Evolutionary conservation across 768 basidiomycete species (phyloP), one percentile per base, ranked within the genome.

Genomic region (Termitomyces eurrhizus): DNA sequence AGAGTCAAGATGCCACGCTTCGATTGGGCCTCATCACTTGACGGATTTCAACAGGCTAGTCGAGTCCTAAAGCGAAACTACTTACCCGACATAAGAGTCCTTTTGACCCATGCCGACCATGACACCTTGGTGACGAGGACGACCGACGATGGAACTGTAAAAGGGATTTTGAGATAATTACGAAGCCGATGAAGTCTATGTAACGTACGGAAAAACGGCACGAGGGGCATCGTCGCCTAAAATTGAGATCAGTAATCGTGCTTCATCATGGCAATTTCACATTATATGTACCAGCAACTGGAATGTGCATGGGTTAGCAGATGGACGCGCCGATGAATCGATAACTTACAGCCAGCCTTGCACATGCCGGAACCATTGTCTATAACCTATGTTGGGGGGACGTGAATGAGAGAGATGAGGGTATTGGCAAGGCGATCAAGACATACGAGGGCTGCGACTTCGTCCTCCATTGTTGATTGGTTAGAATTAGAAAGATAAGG

Each of bases 311-410:
- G 62, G 39, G 59, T 68, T 52, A 70, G 65, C 71, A 66, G n/a
- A 46, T 35, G 37, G 26, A 29, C 42, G 53, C 63, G 52, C 62
- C 55, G 56, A 60, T 62, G 59, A 54, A 36, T 32, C 58, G 67
- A 66, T 65, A 42, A 88, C 90, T 69, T 75, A 93, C 92, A 94
- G 79, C 97, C 96, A 86, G 96, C 96, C 82, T n/a, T 98, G 90
- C 95, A 98, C 95, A 98, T 98, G 78, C 95, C 96, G 72, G 95
- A 98, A 72, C 93, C 93, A 76, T 92, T 92, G 77, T 93, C 90
- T 73, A 92, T 89, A 76, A 92, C 90, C 90, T 90, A 65, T 35
- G 52, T 26, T 33, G 33, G 44, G 33, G 44, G 54, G 16, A 21
- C 44, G 66, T 13, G 54, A 45, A 48, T 61, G 49, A 57, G 52